Percentiles rank a stretch among this genome's conserved stretches.
These are phyloP conservation scores for Quercus rubra DNA, from an alignment of 306 rosid species.

Conservation along the genomic window DNA sequence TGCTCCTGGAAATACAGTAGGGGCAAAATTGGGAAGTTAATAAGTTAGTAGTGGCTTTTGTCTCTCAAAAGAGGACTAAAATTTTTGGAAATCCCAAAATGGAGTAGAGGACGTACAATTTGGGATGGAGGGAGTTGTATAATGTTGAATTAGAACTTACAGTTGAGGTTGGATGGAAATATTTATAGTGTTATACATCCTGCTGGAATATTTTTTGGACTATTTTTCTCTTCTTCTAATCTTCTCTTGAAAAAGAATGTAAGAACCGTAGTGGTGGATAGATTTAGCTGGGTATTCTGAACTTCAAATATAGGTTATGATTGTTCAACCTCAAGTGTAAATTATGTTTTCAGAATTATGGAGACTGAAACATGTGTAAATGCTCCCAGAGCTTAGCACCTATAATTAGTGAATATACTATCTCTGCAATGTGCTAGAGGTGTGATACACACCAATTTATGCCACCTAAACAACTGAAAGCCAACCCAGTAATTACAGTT, in stretches of 20 bases:
- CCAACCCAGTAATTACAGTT: no score
- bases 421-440: no score
- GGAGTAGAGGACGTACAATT: no score
- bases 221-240: neutral
- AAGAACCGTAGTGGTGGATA: neutral
- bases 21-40: no score
- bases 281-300: neutral
- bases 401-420: no score
- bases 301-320: neutral
- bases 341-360: neutral
- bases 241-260: neutral
- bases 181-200: neutral
- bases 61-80: no score
- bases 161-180: constrained; percentile 31
- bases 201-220: neutral
- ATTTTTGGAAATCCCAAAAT: no score
- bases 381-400: no score
- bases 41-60: no score
- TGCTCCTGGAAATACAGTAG: no score
- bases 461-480: no score
- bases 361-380: neutral
- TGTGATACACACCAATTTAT: no score
- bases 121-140: neutral
- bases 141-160: constrained; percentile 13
- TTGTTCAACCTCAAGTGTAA: constrained; percentile 8